Base-by-base conservation (phyloP, 2,329 filamentous ascomycete species). In the Chaetomiaceae sp. region DNA sequence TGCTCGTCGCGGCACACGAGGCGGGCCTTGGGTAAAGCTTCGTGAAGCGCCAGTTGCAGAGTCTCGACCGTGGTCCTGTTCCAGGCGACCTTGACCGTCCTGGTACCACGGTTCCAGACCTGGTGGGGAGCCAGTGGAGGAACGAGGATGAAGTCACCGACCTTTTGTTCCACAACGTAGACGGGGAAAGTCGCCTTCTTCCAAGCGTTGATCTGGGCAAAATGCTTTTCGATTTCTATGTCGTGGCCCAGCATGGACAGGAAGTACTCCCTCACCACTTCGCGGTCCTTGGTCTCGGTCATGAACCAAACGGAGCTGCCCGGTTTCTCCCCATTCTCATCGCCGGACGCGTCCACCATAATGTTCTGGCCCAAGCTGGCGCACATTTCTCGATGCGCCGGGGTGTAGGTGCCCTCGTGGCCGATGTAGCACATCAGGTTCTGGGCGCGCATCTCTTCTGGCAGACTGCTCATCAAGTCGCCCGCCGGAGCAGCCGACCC, bases 351-450 rank as follows among this genome's bases (percentile, higher is more conserved):
- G 58, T 96, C 89, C 2, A 99, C 90, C 93, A 99, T 97, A 60
- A 99, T 92, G 63, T 99, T 99, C 59, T 99, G 93, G 0, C 93
- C 92, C 12, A 97, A 72, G 31, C 87, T 95, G 12, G 89, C 93
- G 68, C 93, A 99, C 93, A 99, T 99, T 67, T 99, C 93, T 58
- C 89, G 83, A 70, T 99, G 93, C 0, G 91, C 85, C 9, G 93
- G 92, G 0, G 93, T 99, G 64, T 92, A 97, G 1, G 93, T 99
- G 5, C 93, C 93, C 71, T 99, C 93, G 62, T 97, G 92, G 0
- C 93, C 93, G 61, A 97, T 86, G 63, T 99, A 99, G 66, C 92
- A 97, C 93, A 96, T 96, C 60, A 99, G 76, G 57, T 99, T 99
- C 64, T 96, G 85, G 0, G 93, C 93, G 43, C 90, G 85, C 89